phyloP scores from a whole-genome alignment of 371 early-diverging fungal species.

The Basidiobolus meristosporus region DNA sequence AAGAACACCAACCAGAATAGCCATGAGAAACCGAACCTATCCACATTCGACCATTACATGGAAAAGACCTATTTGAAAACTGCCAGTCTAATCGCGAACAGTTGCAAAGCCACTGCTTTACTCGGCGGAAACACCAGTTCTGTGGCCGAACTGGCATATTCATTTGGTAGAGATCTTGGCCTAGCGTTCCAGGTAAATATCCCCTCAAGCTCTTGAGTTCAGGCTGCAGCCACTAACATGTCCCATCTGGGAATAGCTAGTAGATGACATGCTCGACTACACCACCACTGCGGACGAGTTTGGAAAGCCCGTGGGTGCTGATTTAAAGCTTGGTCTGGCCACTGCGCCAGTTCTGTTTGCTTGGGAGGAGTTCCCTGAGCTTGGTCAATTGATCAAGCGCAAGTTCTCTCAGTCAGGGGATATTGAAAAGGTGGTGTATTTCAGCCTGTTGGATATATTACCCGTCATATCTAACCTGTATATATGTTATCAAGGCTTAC shows the following conservation, averaged over 20 bases:
- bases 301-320: slow-evolving; percentile 82
- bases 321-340: slow-evolving; percentile 66
- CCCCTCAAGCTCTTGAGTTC: too few relatives aligned
- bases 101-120: slow-evolving; percentile 72
- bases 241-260: too few relatives aligned
- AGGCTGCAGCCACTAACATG: too few relatives aligned
- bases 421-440: slow-evolving; percentile 31
- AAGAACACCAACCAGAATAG: slow-evolving; percentile 29
- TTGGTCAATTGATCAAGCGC: slow-evolving; percentile 68
- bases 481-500: slow-evolving; percentile 22
- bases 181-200: slow-evolving; percentile 76
- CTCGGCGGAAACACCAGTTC: slow-evolving; percentile 57
- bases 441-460: slow-evolving; percentile 1
- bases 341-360: slow-evolving; percentile 91
- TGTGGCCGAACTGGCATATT: slow-evolving; percentile 52
- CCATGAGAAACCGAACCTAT: slow-evolving; percentile 7
- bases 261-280: slow-evolving; percentile 91
- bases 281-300: slow-evolving; percentile 52
- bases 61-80: slow-evolving; percentile 91
- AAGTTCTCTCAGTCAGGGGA: slow-evolving; percentile 53
- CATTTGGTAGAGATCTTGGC: slow-evolving; percentile 76
- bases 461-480: background rate
- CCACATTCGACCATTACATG: slow-evolving; percentile 71
- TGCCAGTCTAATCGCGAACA: slow-evolving; percentile 83
- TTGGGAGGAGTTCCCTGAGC: slow-evolving; percentile 68